Base-by-base conservation (phyloP, 805 yeast species). In the Gaillardinia entomophila region DNA sequence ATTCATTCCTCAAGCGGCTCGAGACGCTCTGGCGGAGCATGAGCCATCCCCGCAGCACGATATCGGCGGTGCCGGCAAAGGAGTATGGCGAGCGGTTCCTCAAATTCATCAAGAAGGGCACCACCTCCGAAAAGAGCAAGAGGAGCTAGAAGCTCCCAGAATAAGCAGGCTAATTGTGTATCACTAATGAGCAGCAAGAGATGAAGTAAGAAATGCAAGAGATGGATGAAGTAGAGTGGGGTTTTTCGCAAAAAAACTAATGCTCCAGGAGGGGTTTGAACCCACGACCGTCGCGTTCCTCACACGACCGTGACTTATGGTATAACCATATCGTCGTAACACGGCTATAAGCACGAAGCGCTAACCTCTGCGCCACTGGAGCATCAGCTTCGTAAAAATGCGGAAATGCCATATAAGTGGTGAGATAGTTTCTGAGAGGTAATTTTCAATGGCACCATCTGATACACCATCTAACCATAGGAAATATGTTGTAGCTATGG, bases 81-180 rank as follows among this genome's bases (percentile, higher is more conserved):
- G 97, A 89, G 46, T 92, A 92, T 50, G 97, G 96, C 6, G 81
- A 82, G 35, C 69, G 99, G 47, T 89, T 92, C 53, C 65, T 81
- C 37, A 65, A 68, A 13, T 92, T 92, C 52, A 77, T 92, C 40
- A 61, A 50, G 33, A 49, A 45, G 19, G 64, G 68, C 6, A 46
- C 50, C 2, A 23, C 38, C 2, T n/a, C n/a, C n/a, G n/a, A n/a
- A n/a, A 33, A 31, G 12, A 22, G 13, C 4, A 52, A 51, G 32
- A n/a, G n/a, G n/a, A n/a, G n/a, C n/a, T n/a, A n/a, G n/a, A n/a
- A n/a, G n/a, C n/a, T n/a, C n/a, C n/a, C n/a, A n/a, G n/a, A n/a
- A n/a, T n/a, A n/a, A n/a, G n/a, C n/a, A n/a, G n/a, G n/a, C n/a
- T n/a, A n/a, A n/a, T n/a, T n/a, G n/a, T n/a, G n/a, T n/a, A n/a